Base-by-base conservation (phyloP, 2,329 filamentous ascomycete species). In the Sclerotinia borealis region DNA sequence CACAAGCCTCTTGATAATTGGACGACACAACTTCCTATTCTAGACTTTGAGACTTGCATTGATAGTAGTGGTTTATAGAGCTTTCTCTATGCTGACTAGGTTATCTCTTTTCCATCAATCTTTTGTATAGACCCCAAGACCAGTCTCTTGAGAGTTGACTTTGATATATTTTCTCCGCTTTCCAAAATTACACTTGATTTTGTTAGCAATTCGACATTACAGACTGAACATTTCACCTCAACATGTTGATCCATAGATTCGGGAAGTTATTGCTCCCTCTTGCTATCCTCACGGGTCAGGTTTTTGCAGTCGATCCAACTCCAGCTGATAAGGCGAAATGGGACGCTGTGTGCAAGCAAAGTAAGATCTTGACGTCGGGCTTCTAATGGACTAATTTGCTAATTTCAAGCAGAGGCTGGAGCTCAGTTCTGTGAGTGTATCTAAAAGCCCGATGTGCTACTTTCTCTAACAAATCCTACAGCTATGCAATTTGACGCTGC, bases 331-430 rank as follows among this genome's bases (percentile, higher is more conserved):
- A 58, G 7, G 39, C 54, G 3, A 58, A 58, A 34, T 58, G 54
- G 54, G 39, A 58, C 34, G 54, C 54, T 2, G 39, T 58, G 11
- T 58, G 54, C 39, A 58, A 58, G n/a, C 39, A 47, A 34, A 58
- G 54, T 58, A 45, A 58, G 54, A 34, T 34, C 8, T 17, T 36
- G 11, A 25, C n/a, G n/a, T 19, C n/a, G 22, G 25, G 2, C 8
- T 43, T 45, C 13, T 5, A 2, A 47, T 10, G 4, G 2, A 34
- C 8, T 25, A 2, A 34, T 8, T 45, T 45, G 29, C 54, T 58
- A 58, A 58, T 19, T 19, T 15, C 2, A 6, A 7, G 19, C 39
- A 58, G 54, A 58, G 39, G 54, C 39, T 17, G 54, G 54, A 45
- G n/a, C 39, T 17, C 54, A 58, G 19, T 58, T 58, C 19, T 58